Base-by-base conservation (phyloP, 2,329 filamentous ascomycete genomes). In the Plenodomus tracheiphilus region DNA sequence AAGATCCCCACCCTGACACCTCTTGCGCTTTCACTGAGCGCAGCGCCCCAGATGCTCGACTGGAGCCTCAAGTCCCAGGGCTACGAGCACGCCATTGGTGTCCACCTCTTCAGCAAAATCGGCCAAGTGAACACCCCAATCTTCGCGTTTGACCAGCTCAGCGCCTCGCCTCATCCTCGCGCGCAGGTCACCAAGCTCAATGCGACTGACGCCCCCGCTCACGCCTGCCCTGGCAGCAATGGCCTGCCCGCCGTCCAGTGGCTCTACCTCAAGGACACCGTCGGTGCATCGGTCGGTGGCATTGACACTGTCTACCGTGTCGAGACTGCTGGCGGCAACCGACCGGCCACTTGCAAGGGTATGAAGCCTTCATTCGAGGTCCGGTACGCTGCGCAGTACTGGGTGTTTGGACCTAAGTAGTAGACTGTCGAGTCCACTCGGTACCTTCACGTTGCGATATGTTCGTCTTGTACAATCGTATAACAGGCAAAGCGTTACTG, bases 81-180 rank as follows among this genome's bases (percentile, higher is more conserved):
- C 43, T 72, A 64, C 53, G 51, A 64, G 44, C 45, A 61, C 5
- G 77, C 79, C 59, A 65, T 85, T 13, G 87, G 87, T 22, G 79
- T 83, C 60, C 87, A 91, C 77, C 88, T 78, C 79, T 90, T 90
- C 77, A 80, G 69, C 52, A 54, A 39, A 54, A 48, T 59, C 19
- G 35, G 40, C 17, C 47, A 40, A 20, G 48, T 41, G 39, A 63
- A 38, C 72, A 78, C 53, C 0, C 87, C 87, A 1, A 83, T 78
- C 11, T 90, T 89, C 66, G 76, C 82, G 49, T 75, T 89, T 32
- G 65, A 71, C 42, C 66, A 70, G 34, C 61, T 65, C 30, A 63
- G 48, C 70, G 22, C 69, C 74, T 58, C 67, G 76, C 63, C 70
- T 13, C 53, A 67, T 79, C 56, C 75, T 74, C 49, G 75, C 72